Evolutionary conservation across 257 asterid genomes (phyloP).

Genomic region (Phtheirospermum japonicum): DNA sequence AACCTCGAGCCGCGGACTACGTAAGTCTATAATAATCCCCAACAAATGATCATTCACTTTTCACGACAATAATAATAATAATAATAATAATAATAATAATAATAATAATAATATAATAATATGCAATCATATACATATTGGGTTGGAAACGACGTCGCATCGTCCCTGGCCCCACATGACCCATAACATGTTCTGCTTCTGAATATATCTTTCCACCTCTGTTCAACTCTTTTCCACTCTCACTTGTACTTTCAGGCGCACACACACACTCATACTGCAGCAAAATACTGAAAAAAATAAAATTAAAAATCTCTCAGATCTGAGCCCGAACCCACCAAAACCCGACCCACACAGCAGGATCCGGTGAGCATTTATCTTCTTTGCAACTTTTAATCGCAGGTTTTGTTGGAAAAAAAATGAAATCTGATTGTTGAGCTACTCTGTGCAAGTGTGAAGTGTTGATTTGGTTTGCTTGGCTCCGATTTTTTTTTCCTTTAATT

Average conservation of each 20-base stretch:
- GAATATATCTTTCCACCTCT: background rate
- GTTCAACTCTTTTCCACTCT: slow-evolving; percentile 17
- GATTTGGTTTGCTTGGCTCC: too few species aligned
- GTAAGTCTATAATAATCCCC: too few species aligned
- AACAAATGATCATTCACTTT: too few species aligned
- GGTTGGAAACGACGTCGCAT: background rate
- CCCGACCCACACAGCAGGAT: slow-evolving; percentile 30
- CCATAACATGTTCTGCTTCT: background rate
- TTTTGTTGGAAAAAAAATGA: background rate
- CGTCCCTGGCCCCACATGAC: background rate
- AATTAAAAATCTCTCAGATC: slow-evolving; percentile 43
- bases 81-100: too few species aligned
- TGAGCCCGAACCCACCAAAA: slow-evolving; percentile 26
- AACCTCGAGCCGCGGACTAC: too few species aligned
- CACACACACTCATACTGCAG: slow-evolving; percentile 22
- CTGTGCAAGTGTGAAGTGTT: background rate
- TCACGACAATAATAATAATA: too few species aligned
- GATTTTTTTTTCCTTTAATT: too few species aligned
- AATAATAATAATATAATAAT: too few species aligned
- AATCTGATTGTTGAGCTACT: background rate
- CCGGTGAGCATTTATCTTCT: slow-evolving; percentile 38
- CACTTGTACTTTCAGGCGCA: slow-evolving; percentile 20
- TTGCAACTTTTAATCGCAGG: slow-evolving; percentile 22
- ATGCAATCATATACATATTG: background rate
- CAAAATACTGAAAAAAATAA: slow-evolving; percentile 4